Percentiles rank a stretch among this genome's conserved stretches.
These are phyloP conservation scores for Yarrowia phangngaensis DNA, from an alignment of 805 yeast genomes.

Conservation along the genomic window DNA sequence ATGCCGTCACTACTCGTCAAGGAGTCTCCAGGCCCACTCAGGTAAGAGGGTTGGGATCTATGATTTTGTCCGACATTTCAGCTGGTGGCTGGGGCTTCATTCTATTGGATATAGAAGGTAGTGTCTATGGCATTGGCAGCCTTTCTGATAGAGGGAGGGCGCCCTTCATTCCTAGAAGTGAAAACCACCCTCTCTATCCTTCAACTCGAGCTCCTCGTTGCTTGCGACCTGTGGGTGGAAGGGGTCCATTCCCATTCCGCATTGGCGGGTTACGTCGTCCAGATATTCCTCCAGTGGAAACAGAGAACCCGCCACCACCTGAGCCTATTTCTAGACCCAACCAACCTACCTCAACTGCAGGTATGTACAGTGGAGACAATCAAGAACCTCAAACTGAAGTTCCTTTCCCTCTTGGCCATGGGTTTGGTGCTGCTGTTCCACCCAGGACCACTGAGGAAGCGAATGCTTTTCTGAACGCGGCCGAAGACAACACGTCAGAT, in stretches of 20 bases:
- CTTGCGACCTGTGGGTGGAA: slow-evolving; percentile 2
- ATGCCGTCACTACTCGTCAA: slow-evolving; percentile 30
- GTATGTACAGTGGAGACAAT: slow-evolving; percentile 12
- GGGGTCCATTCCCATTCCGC: slow-evolving; percentile 12
- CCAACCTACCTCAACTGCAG: slow-evolving; percentile 1
- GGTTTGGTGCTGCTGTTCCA: slow-evolving; percentile 25
- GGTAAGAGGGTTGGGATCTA: slow-evolving; percentile 41
- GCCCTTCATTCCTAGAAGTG: slow-evolving; percentile 1
- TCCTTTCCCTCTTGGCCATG: slow-evolving; percentile 23
- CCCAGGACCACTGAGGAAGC: slow-evolving; percentile 9
- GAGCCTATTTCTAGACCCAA: background rate
- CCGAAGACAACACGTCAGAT: background rate
- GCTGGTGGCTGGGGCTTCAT: slow-evolving; percentile 67
- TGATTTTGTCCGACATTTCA: slow-evolving; percentile 46
- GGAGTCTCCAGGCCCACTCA: slow-evolving; percentile 44
- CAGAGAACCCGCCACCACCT: slow-evolving; percentile 3
- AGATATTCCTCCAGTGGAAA: slow-evolving; percentile 7
- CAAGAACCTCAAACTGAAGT: background rate
- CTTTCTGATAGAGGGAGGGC: slow-evolving; percentile 37
- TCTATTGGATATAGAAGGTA: slow-evolving; percentile 53
- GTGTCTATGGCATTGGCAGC: slow-evolving; percentile 49
- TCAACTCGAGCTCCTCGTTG: slow-evolving; percentile 12
- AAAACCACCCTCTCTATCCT: background rate
- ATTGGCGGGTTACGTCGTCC: background rate
- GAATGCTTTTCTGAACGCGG: slow-evolving; percentile 7